Evolutionary conservation across 129 eudicot genomes (phyloP).

Genomic region (Chrysanthemum lavandulifolium): DNA sequence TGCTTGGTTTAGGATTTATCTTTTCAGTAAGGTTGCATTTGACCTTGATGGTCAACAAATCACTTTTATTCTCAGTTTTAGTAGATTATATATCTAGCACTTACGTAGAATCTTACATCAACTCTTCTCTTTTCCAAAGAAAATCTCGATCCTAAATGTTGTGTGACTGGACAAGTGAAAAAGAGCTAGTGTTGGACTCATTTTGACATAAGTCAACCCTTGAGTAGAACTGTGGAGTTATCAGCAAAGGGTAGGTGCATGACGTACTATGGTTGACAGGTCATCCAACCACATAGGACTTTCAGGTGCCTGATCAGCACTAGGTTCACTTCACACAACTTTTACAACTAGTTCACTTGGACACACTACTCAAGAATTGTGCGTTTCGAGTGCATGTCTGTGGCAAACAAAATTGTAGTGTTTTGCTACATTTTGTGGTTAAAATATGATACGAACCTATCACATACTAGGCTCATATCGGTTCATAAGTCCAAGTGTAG

Average conservation of each 20-base stretch:
- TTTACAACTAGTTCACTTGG: not conserved
- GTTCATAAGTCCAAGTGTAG: too few species aligned
- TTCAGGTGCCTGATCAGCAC: not conserved
- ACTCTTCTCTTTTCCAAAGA: too few species aligned
- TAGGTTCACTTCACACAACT: not conserved
- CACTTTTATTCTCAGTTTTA: too few species aligned
- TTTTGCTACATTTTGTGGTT: too few species aligned
- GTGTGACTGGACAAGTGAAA: not conserved
- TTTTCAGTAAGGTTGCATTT: too few species aligned
- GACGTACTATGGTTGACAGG: not conserved
- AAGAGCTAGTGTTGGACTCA: not conserved
- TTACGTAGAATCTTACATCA: too few species aligned
- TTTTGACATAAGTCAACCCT: not conserved
- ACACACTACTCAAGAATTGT: not conserved
- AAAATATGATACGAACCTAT: too few species aligned
- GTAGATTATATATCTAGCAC: too few species aligned
- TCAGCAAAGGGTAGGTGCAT: not conserved
- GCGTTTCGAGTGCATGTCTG: not conserved
- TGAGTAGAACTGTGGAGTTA: not conserved
- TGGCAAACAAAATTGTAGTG: not conserved
- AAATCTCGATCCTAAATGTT: not conserved
- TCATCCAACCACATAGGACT: not conserved
- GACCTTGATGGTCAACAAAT: too few species aligned
- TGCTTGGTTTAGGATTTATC: too few species aligned
- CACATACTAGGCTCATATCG: too few species aligned